Evolutionary conservation across 78 protist species (phyloP), one percentile per base, ranked within the genome.

Genomic region (Polysphondylium violaceum): DNA sequence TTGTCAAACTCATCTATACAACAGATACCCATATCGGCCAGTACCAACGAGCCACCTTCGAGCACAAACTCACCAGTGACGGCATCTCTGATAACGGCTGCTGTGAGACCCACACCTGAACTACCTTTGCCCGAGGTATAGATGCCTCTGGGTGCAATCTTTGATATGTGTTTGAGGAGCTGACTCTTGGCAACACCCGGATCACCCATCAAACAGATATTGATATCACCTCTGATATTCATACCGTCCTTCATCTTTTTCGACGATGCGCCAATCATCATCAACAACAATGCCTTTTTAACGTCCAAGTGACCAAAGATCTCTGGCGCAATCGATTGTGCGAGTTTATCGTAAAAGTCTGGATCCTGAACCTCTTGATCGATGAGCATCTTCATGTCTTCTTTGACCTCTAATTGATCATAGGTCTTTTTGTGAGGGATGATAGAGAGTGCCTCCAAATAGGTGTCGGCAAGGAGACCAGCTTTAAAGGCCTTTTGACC

Each of bases 101-200:
- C 99, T 0, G 99, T 99, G 14, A 99, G 87, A 83, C 99, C 99
- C 11, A 99, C 99, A 29, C 99, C 99, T 2, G 97, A 77, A 40
- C 94, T 58, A 5, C 99, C 99, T 75, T 97, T 97, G 47, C 99
- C 99, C 0, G 98, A 97, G 12, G 99, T 97, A 93, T 96, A 98
- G 35, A 96, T 97, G 16, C 95, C 96, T 25, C 97, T 36, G 16
- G 94, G 95, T 31, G 97, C 87, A 23, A 96, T 72, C 79, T 75
- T 93, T 17, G 71, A 38, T 3, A 96, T 83, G 56, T 91, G 90
- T 71, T 97, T 97, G 38, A 99, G 96, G 36, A 99, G 67, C 92
- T 99, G 99, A 36, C 98, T 93, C 94, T 99, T 99, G 71, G 99
- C 99, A 2, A 99, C 99, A n/a, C 99, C 99, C 2, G 99, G 99